Conservation (phyloP, 2,329 filamentous ascomycete species). For the Arthrobotrys megalospora region DNA sequence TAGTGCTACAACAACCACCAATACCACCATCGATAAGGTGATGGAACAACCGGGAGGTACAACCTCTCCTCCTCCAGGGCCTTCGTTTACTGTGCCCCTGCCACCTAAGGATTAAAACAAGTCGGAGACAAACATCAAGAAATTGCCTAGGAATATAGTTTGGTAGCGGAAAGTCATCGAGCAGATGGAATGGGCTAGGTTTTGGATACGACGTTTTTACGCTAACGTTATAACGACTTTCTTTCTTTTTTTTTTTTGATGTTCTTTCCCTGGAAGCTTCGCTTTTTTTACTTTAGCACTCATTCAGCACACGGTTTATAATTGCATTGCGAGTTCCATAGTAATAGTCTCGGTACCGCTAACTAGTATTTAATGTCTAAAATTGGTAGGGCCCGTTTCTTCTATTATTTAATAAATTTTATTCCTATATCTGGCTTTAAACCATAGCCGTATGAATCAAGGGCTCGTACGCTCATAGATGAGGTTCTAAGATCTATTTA, state of each 20-base stretch:
- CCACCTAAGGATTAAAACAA: slow-evolving; percentile 12
- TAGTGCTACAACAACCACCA: slow-evolving; percentile 51
- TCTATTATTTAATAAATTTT: not conserved
- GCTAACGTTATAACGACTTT: not conserved
- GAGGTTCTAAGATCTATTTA: too few species aligned
- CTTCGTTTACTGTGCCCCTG: slow-evolving; percentile 10
- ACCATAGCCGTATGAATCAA: too few species aligned
- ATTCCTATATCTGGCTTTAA: not conserved
- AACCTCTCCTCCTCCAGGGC: slow-evolving; percentile 5
- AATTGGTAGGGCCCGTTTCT: not conserved
- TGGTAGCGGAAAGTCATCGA: not conserved
- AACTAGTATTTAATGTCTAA: slow-evolving; percentile 31
- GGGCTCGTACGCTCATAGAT: too few species aligned
- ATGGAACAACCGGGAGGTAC: slow-evolving; percentile 11
- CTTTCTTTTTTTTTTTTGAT: not conserved
- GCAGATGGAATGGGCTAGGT: not conserved
- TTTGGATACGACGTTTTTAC: slow-evolving; percentile 5
- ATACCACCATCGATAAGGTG: slow-evolving; percentile 49
- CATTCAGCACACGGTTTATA: not conserved
- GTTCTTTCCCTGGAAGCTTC: not conserved
- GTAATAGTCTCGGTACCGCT: not conserved
- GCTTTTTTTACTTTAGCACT: not conserved
- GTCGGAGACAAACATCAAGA: not conserved
- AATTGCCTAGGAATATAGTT: not conserved
- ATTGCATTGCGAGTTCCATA: slow-evolving; percentile 4